A percentile compares a stretch with the other conserved stretches of the same genome.
Evolutionary conservation across 2,329 filamentous ascomycete genomes (phyloP).

Genomic region (Phoma sp.): DNA sequence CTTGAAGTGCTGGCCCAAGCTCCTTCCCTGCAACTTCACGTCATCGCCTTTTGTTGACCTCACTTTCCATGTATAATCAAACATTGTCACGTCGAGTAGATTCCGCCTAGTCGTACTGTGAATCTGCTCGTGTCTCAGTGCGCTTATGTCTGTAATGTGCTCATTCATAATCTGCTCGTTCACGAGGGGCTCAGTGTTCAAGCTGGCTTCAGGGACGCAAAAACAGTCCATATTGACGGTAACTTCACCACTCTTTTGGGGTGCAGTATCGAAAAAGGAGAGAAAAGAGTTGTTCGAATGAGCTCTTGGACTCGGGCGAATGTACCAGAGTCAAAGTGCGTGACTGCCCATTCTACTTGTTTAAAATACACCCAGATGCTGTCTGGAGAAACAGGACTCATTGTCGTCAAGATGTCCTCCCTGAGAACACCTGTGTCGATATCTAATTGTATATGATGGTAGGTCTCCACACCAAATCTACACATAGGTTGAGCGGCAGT

Average conservation of each 20-base stretch:
- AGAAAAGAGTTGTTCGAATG: not conserved
- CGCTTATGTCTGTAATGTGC: not conserved
- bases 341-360: not conserved
- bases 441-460: too few relatives aligned
- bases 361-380: not conserved
- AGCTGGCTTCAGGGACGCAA: not conserved
- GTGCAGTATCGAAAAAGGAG: not conserved
- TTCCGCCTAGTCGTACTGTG: not conserved
- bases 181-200: not conserved
- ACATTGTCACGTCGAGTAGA: not conserved
- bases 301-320: too few relatives aligned
- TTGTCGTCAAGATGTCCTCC: not conserved
- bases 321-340: not conserved
- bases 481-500: not conserved
- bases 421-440: not conserved
- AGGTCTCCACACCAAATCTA: not conserved
- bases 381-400: not conserved
- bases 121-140: not conserved
- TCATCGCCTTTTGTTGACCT: constrained; percentile 5
- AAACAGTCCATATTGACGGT: not conserved
- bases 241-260: not conserved
- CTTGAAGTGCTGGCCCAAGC: constrained; percentile 19
- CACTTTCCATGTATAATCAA: not conserved
- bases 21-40: constrained; percentile 10
- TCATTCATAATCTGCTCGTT: not conserved